Percentiles rank a stretch among this genome's conserved stretches.
These are phyloP conservation scores for Parathielavia hyrcaniae DNA, from an alignment of 495 filamentous ascomycete species.

Conservation along the genomic window DNA sequence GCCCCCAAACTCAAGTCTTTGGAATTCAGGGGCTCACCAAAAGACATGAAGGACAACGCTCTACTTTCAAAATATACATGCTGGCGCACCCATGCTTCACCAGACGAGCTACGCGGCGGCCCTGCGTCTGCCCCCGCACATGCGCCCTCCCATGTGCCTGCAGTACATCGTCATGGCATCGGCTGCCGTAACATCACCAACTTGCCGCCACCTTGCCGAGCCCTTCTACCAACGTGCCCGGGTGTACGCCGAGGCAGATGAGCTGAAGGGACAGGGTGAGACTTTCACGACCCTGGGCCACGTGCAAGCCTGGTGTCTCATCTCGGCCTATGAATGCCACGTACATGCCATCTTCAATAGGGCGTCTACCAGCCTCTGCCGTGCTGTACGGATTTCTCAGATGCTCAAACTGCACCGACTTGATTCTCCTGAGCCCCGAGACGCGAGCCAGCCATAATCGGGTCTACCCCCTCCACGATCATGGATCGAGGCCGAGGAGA, in stretches of 20 bases:
- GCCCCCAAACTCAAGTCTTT: too few relatives aligned
- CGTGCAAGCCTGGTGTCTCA: neutral
- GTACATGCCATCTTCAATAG: neutral
- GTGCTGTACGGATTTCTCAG: neutral
- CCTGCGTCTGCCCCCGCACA: neutral
- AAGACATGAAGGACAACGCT: neutral
- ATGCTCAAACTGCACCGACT: conserved; percentile 1
- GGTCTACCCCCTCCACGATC: neutral
- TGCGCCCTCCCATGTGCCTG: neutral
- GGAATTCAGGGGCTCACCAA: too few relatives aligned
- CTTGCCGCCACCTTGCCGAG: neutral
- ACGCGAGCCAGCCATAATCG: neutral
- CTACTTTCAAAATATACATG: neutral
- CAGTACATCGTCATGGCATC: conserved; percentile 3
- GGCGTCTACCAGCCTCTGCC: neutral
- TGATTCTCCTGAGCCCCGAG: neutral
- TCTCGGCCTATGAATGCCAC: neutral
- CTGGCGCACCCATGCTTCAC: neutral
- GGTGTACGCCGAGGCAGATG: neutral
- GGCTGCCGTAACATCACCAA: neutral
- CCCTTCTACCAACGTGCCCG: neutral
- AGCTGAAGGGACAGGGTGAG: neutral
- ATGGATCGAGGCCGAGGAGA: conserved; percentile 1
- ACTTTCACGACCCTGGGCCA: neutral
- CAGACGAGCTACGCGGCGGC: neutral